Evolutionary conservation across 2,329 filamentous ascomycete genomes (phyloP).

Genomic region (Penicillium fuscoglaucum): DNA sequence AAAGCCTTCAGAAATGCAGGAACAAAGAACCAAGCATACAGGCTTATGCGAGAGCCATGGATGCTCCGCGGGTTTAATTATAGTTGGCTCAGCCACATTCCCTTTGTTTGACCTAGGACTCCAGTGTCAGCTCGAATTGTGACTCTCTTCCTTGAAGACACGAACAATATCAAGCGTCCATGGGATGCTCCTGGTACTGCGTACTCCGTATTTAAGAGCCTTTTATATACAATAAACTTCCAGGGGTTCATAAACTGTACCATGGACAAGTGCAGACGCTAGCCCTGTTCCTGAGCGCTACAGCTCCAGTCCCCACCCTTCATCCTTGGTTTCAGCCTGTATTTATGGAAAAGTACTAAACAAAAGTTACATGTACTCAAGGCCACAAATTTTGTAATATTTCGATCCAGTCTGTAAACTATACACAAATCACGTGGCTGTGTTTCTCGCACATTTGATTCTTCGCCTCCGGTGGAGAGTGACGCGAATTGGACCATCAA

Average conservation of each 20-base stretch:
- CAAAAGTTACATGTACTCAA: neutral
- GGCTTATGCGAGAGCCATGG: neutral
- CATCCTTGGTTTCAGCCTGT: slow-evolving; percentile 15
- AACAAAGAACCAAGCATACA: slow-evolving; percentile 2
- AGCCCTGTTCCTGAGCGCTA: slow-evolving; percentile 34
- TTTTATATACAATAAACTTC: neutral
- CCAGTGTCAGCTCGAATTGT: neutral
- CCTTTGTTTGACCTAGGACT: neutral
- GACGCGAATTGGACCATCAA: neutral
- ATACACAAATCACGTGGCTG: slow-evolving; percentile 10
- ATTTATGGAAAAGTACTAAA: neutral
- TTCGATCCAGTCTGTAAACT: slow-evolving; percentile 1
- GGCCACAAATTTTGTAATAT: neutral
- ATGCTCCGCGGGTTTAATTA: neutral
- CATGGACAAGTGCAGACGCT: slow-evolving; percentile 22
- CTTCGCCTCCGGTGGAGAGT: neutral
- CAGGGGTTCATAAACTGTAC: slow-evolving; percentile 22
- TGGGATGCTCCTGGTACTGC: neutral
- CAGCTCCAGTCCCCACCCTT: slow-evolving; percentile 15
- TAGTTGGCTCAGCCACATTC: slow-evolving; percentile 1
- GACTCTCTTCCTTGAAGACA: neutral
- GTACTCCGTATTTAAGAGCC: neutral
- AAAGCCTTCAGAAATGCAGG: neutral
- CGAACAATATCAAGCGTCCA: neutral
- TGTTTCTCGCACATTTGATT: neutral